A percentile compares a stretch with the other conserved stretches of the same genome.
phyloP scores from a whole-genome alignment of 208 protist species.

The Wallacemonas sp. region DNA sequence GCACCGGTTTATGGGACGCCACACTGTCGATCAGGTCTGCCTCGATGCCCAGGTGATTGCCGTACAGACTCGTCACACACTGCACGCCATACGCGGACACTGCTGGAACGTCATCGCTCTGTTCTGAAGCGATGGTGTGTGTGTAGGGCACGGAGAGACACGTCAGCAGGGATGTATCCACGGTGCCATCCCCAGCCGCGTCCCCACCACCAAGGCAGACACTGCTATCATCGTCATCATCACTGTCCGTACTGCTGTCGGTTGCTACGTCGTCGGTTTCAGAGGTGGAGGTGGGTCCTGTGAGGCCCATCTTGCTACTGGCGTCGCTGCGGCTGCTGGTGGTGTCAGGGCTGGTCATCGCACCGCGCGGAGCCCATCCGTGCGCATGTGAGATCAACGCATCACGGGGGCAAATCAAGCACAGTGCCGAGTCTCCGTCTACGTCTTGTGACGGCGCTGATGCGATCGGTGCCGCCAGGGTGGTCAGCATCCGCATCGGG shows the following conservation, averaged over 20 bases:
- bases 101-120: not conserved
- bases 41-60: not conserved
- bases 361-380: no score
- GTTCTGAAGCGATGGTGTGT: not conserved
- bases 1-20: not conserved
- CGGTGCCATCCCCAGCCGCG: not conserved
- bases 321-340: no score
- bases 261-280: not conserved
- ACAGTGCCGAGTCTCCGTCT: no score
- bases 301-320: not conserved
- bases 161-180: not conserved
- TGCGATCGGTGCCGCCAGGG: not conserved
- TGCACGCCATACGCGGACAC: not conserved
- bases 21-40: not conserved
- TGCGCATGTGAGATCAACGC: no score
- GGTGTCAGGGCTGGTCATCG: no score
- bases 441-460: not conserved
- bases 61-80: not conserved
- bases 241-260: not conserved
- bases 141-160: constrained; percentile 4
- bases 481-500: not conserved
- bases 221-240: not conserved
- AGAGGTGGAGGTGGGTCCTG: not conserved
- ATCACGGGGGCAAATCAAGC: no score
- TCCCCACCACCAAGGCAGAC: not conserved